A percentile compares a stretch with the other conserved stretches of the same genome.
Conservation (phyloP, 2,329 filamentous ascomycete species). For the Immersiporthe knoxdaviesiana region DNA sequence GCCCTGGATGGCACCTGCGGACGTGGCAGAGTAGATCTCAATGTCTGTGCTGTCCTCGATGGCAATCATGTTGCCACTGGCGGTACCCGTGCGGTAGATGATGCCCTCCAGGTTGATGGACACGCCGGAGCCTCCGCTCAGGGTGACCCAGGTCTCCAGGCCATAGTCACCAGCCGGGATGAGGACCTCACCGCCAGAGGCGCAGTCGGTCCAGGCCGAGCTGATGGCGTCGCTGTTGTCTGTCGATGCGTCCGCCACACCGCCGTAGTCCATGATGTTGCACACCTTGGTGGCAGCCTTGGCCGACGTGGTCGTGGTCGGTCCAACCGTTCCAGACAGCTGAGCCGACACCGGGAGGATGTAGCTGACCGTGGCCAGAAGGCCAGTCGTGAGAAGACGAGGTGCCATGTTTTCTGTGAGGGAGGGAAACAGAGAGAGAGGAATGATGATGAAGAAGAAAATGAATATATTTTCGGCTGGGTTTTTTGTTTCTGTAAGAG, state of each 20-base stretch:
- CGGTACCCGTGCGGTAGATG: slow-evolving; percentile 35
- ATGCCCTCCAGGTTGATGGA: slow-evolving; percentile 52
- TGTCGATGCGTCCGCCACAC: slow-evolving; percentile 49
- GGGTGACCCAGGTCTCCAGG: slow-evolving; percentile 49
- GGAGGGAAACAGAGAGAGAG: background rate
- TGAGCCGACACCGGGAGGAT: slow-evolving; percentile 32
- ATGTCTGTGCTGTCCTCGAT: slow-evolving; percentile 44
- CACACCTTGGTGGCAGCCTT: slow-evolving; percentile 43
- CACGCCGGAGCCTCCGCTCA: slow-evolving; percentile 49
- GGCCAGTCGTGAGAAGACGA: slow-evolving; percentile 24
- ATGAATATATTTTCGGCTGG: background rate
- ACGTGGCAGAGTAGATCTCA: slow-evolving; percentile 48
- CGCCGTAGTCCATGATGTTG: slow-evolving; percentile 55
- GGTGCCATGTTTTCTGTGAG: slow-evolving; percentile 13
- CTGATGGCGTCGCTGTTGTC: slow-evolving; percentile 42
- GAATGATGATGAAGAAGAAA: background rate
- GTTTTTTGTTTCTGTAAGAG: background rate
- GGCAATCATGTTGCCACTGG: slow-evolving; percentile 35
- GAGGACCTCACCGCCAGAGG: slow-evolving; percentile 51
- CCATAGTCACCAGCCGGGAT: slow-evolving; percentile 52
- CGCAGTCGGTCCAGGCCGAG: slow-evolving; percentile 43
- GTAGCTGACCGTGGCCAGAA: slow-evolving; percentile 23
- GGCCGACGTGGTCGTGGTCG: slow-evolving; percentile 34
- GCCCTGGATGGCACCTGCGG: slow-evolving; percentile 54
- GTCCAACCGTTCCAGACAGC: slow-evolving; percentile 35